phyloP scores from a whole-genome alignment of 176 grass and related monocot species.

The Aegilops sharonensis region DNA sequence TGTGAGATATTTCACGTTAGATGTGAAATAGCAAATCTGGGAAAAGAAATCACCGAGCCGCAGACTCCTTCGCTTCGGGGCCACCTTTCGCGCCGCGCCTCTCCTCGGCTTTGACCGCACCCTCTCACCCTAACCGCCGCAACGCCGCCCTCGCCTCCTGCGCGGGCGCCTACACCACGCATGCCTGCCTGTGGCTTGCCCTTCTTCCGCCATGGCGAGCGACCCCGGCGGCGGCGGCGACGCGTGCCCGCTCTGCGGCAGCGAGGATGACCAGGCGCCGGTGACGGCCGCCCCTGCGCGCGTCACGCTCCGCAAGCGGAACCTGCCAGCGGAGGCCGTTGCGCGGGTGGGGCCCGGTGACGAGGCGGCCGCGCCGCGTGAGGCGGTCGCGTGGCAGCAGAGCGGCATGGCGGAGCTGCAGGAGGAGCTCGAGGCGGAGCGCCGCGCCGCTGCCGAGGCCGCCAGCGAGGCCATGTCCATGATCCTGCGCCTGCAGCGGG shows the following conservation, averaged over 20 bases:
- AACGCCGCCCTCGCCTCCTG: background rate
- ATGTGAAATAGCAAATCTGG: no score
- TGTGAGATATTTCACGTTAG: no score
- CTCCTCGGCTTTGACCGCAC: conserved; percentile 7
- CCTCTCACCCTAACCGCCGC: background rate
- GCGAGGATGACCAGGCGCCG: background rate
- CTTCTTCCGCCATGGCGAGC: background rate
- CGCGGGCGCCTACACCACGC: background rate
- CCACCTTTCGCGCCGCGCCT: conserved; percentile 4
- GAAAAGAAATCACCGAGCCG: background rate
- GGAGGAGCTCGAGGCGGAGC: conserved; percentile 72
- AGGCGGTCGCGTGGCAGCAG: conserved; percentile 40
- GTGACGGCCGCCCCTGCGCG: conserved; percentile 1
- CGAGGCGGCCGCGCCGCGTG: conserved; percentile 31
- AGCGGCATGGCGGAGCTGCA: conserved; percentile 30
- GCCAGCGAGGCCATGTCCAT: conserved; percentile 77
- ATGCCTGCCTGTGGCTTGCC: background rate
- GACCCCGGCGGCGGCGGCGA: background rate
- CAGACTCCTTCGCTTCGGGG: background rate
- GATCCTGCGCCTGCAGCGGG: conserved; percentile 80
- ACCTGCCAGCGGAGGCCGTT: background rate
- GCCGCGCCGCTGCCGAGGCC: conserved; percentile 51
- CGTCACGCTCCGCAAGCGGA: conserved; percentile 32
- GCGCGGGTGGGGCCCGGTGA: background rate
- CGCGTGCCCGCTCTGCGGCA: conserved; percentile 40